These are phyloP conservation scores for Gnaphalium uliginosum DNA, from an alignment of 129 eudicot species.

Conservation along the genomic window DNA sequence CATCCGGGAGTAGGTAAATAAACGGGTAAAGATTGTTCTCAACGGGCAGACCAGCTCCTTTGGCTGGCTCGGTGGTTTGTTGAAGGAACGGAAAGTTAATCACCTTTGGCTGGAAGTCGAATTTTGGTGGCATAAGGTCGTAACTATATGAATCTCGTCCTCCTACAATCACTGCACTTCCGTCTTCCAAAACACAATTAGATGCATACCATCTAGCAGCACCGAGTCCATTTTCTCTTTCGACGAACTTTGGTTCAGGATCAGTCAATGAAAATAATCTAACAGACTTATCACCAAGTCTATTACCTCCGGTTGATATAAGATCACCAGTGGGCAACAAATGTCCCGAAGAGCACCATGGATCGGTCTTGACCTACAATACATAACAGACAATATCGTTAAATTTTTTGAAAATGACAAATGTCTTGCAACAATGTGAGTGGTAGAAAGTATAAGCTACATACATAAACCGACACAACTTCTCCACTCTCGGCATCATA, in stretches of 20 bases:
- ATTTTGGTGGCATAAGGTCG: constrained; percentile 21
- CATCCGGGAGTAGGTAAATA: constrained; percentile 56
- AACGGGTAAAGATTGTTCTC: constrained; percentile 93
- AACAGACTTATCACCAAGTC: constrained; percentile 38
- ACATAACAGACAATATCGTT: background rate
- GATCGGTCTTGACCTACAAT: constrained; percentile 49
- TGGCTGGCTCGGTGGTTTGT: constrained; percentile 26
- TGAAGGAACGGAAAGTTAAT: constrained; percentile 27
- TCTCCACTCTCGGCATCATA: constrained; percentile 48
- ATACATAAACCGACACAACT: constrained; percentile 46
- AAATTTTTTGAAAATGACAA: background rate
- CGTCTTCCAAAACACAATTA: constrained; percentile 28
- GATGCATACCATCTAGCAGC: constrained; percentile 57
- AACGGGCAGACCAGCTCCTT: background rate
- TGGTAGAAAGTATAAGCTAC: background rate
- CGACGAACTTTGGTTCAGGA: constrained; percentile 41
- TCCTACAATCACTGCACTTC: constrained; percentile 28
- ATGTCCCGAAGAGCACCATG: constrained; percentile 94
- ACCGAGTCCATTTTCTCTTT: constrained; percentile 36
- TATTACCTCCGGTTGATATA: constrained; percentile 63
- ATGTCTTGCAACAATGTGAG: background rate
- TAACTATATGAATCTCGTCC: constrained; percentile 31
- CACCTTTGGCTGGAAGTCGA: constrained; percentile 17
- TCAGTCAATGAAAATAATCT: constrained; percentile 31
- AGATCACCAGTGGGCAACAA: constrained; percentile 53